Conservation (phyloP, 2,329 filamentous ascomycete genomes). For the Fusarium paranaense region DNA sequence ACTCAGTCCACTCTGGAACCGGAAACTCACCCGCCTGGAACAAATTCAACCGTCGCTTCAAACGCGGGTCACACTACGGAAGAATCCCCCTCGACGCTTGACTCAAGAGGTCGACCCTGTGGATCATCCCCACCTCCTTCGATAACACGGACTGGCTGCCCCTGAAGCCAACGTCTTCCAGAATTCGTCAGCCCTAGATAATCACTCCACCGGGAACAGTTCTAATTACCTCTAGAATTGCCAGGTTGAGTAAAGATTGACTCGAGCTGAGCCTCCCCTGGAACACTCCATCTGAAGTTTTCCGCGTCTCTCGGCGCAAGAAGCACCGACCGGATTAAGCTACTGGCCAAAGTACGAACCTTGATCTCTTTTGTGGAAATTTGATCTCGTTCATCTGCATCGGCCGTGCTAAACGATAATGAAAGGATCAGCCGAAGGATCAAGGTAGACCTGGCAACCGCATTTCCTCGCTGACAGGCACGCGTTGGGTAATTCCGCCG, state of each 20-base stretch:
- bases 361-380: background rate
- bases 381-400: background rate
- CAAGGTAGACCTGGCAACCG: background rate
- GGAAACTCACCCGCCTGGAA: background rate
- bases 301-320: background rate
- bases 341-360: background rate
- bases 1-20: background rate
- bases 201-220: background rate
- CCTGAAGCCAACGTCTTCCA: background rate
- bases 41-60: background rate
- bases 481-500: background rate
- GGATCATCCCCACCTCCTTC: background rate
- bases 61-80: background rate
- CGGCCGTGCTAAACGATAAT: background rate
- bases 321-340: background rate
- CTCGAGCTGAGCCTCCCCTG: background rate
- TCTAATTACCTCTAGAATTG: background rate
- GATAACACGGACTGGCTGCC: background rate
- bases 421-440: background rate
- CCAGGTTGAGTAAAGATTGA: background rate
- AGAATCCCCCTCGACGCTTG: background rate
- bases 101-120: background rate
- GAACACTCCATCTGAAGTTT: background rate
- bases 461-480: background rate
- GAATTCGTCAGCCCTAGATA: constrained; percentile 2